Evolutionary conservation across 1,284 basidiomycete species (phyloP).

Genomic region (Ustilago sp.): DNA sequence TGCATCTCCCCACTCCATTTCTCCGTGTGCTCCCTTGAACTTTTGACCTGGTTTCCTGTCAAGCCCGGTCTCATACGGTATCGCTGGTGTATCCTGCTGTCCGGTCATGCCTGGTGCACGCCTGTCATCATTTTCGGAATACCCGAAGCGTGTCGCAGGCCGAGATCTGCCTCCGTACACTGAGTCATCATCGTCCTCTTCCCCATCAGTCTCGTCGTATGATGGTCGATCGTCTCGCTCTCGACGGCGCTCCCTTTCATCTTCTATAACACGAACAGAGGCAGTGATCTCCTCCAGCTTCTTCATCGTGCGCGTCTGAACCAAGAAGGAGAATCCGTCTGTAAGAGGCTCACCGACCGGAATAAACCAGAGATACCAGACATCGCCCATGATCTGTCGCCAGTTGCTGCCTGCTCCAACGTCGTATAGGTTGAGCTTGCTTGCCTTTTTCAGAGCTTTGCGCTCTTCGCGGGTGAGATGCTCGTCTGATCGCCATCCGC

Average conservation of each 20-base stretch:
- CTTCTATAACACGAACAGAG: slow-evolving; percentile 24
- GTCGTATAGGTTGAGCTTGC: slow-evolving; percentile 64
- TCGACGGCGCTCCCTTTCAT: slow-evolving; percentile 3
- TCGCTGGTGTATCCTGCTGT: neutral
- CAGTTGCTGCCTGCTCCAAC: slow-evolving; percentile 55
- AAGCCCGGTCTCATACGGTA: slow-evolving; percentile 18
- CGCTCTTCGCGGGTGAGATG: slow-evolving; percentile 54
- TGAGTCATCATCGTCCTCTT: slow-evolving; percentile 39
- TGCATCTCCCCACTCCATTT: slow-evolving; percentile 56
- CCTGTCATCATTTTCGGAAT: slow-evolving; percentile 5
- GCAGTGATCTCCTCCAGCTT: slow-evolving; percentile 53
- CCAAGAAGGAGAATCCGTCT: slow-evolving; percentile 49
- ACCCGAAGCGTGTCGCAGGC: slow-evolving; percentile 26
- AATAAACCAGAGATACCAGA: slow-evolving; percentile 54
- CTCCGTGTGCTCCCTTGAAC: slow-evolving; percentile 50
- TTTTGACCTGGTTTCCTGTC: slow-evolving; percentile 29
- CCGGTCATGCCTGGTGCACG: neutral
- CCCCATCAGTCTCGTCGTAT: slow-evolving; percentile 5
- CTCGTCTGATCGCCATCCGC: slow-evolving; percentile 51
- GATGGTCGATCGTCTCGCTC: neutral
- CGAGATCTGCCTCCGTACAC: slow-evolving; percentile 25
- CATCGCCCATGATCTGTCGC: slow-evolving; percentile 56
- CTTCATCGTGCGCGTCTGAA: slow-evolving; percentile 41
- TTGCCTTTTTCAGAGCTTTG: slow-evolving; percentile 51
- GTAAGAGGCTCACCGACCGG: slow-evolving; percentile 54